Evolutionary conservation across 2,329 filamentous ascomycete species (phyloP).

Genomic region (Epichloe hybrida): DNA sequence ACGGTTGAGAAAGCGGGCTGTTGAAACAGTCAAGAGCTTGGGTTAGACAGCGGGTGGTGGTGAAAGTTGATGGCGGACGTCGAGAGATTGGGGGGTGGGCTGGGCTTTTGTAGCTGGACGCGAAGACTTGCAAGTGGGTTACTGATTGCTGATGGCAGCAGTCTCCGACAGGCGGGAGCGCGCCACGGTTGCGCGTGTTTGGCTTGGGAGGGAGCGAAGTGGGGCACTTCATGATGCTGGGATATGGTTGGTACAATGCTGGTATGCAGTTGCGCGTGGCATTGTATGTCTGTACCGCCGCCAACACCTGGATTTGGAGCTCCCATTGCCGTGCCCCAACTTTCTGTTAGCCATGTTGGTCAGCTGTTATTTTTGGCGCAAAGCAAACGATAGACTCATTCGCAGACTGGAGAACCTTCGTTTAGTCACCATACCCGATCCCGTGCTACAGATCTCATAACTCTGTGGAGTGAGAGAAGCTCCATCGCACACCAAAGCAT

Average conservation of each 20-base stretch:
- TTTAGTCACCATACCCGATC: too few species aligned
- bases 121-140: constrained; percentile 35
- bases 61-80: constrained; percentile 32
- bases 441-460: too few species aligned
- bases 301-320: too few species aligned
- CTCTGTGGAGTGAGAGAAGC: too few species aligned
- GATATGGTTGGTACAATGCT: not conserved
- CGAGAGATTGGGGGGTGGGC: constrained; percentile 36
- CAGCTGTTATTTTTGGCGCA: too few species aligned
- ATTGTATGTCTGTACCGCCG: too few species aligned
- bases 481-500: too few species aligned
- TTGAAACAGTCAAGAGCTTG: constrained; percentile 11
- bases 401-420: too few species aligned
- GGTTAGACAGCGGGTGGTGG: constrained; percentile 22
- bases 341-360: too few species aligned
- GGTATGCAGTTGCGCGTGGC: too few species aligned
- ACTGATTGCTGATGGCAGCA: constrained; percentile 36
- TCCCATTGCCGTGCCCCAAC: too few species aligned
- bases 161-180: constrained; percentile 5
- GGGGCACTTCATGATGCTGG: not conserved
- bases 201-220: constrained; percentile 2
- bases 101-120: constrained; percentile 50
- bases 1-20: not conserved
- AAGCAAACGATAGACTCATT: too few species aligned
- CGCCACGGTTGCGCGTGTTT: constrained; percentile 8